Evolutionary conservation across 1,284 basidiomycete species (phyloP), one percentile per base, ranked within the genome.

Genomic region (Ustilago sp.): DNA sequence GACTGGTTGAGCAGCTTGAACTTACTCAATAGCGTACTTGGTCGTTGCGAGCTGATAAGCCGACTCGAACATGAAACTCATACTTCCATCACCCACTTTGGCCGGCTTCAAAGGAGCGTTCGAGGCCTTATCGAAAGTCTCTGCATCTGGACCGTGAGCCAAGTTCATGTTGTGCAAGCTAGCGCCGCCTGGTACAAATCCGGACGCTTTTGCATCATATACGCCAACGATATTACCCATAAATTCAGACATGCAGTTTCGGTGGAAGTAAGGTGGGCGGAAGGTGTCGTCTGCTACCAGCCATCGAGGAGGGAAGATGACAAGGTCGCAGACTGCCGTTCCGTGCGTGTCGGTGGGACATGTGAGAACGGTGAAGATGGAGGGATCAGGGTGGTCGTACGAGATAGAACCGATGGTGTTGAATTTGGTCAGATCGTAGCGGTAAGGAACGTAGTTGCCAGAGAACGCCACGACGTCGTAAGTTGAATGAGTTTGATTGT

Each of bases 391-490:
- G 63, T 86, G 83, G 73, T 86, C 87, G 66, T 89, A 90, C 39
- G 89, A 89, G 78, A 92, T 90, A 63, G 89, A 90, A 36, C 91
- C 91, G 63, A 92, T 89, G 72, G 89, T 88, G 80, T 90, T 87
- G 86, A 92, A 92, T 82, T 91, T 91, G 80, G 89, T 88, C 81
- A 92, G 84, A 39, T 89, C 90, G 81, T 92, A 92, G 84, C 92
- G 92, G 87, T 91, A 92, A 1, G 91, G 91, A 3, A 91, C 88
- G 78, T 92, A 92, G 86, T 91, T 92, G 63, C 63, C 53, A n/a
- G 43, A 62, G 89, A 90, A 92, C 0, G 91, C 91, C 51, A 92
- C 91, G 35, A 92, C 91, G 80, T 92, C 91, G 83, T 92, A 92
- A 0, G 91, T 91, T 1, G 91, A 91, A 81, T 92, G 90, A 52